A percentile compares a stretch with the other conserved stretches of the same genome.
phyloP scores from a whole-genome alignment of 2,329 filamentous ascomycete genomes.

The Raffaelea ambrosiae region DNA sequence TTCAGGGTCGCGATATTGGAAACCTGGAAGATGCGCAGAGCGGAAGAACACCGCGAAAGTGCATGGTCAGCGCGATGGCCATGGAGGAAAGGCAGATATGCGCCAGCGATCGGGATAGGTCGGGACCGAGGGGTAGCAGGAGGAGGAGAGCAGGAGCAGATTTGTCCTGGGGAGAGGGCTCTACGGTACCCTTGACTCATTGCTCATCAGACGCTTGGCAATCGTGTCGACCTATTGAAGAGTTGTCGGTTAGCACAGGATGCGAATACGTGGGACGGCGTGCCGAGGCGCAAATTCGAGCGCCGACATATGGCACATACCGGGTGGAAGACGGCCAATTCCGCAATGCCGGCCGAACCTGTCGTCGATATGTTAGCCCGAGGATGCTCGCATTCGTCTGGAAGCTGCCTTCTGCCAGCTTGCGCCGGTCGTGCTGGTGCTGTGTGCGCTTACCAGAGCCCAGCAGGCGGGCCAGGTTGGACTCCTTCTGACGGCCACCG shows the following conservation, averaged over 20 bases:
- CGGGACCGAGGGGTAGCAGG: background rate
- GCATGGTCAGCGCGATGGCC: background rate
- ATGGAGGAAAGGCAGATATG: too few relatives aligned
- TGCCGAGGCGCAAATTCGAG: too few relatives aligned
- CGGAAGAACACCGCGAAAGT: background rate
- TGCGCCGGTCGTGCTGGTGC: background rate
- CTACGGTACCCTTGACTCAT: constrained; percentile 61
- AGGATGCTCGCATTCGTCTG: background rate
- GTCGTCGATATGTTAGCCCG: constrained; percentile 14
- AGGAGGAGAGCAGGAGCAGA: background rate
- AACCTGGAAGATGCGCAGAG: constrained; percentile 35
- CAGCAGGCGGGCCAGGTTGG: constrained; percentile 75
- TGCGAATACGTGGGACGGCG: too few relatives aligned
- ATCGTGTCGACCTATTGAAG: constrained; percentile 78
- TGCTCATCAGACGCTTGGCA: constrained; percentile 98
- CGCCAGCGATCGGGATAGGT: too few relatives aligned
- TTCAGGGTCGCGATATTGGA: constrained; percentile 60
- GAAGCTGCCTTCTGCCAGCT: background rate
- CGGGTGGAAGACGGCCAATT: constrained; percentile 87
- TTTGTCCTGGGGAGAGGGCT: too few relatives aligned
- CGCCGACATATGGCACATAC: constrained; percentile 35
- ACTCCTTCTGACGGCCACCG: constrained; percentile 62
- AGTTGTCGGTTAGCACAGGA: constrained; percentile 15
- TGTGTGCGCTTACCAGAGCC: constrained; percentile 63
- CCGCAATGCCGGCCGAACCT: constrained; percentile 90